A percentile compares a stretch with the other conserved stretches of the same genome.
phyloP scores from a whole-genome alignment of 2,329 filamentous ascomycete species.

The Cordyceps sp. region DNA sequence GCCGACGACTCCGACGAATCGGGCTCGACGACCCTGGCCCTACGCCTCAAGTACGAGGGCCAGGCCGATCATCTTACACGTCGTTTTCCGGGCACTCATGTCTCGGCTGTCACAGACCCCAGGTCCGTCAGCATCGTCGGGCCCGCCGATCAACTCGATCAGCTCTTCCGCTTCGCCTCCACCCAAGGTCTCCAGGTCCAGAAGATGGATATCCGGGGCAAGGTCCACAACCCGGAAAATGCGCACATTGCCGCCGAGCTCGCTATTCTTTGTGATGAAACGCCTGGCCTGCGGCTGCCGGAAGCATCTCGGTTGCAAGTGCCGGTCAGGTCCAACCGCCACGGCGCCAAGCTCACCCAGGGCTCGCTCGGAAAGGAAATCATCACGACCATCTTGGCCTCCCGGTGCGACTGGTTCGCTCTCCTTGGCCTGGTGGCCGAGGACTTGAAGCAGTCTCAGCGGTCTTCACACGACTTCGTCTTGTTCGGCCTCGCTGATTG shows the following conservation, averaged over 20 bases:
- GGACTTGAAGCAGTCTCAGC: neutral
- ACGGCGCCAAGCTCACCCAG: too few species aligned
- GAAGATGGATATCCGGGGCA: conserved; percentile 1
- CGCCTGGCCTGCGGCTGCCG: conserved; percentile 1
- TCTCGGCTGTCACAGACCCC: too few species aligned
- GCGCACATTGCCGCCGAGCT: neutral
- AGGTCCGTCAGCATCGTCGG: neutral
- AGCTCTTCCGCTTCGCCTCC: neutral
- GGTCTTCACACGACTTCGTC: neutral
- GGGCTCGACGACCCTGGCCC: too few species aligned
- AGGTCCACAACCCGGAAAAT: neutral
- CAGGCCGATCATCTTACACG: too few species aligned
- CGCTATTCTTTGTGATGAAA: neutral
- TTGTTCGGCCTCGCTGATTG: neutral
- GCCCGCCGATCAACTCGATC: neutral
- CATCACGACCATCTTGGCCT: neutral
- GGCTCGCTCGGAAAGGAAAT: too few species aligned
- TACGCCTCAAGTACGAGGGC: too few species aligned
- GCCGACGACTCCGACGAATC: too few species aligned
- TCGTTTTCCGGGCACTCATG: too few species aligned
- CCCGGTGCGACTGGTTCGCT: neutral
- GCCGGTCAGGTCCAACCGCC: neutral
- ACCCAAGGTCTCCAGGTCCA: neutral
- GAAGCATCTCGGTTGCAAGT: neutral
- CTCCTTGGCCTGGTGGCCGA: neutral